phyloP scores from a whole-genome alignment of 116 monocot species.

The Dioscorea cayenensis region DNA sequence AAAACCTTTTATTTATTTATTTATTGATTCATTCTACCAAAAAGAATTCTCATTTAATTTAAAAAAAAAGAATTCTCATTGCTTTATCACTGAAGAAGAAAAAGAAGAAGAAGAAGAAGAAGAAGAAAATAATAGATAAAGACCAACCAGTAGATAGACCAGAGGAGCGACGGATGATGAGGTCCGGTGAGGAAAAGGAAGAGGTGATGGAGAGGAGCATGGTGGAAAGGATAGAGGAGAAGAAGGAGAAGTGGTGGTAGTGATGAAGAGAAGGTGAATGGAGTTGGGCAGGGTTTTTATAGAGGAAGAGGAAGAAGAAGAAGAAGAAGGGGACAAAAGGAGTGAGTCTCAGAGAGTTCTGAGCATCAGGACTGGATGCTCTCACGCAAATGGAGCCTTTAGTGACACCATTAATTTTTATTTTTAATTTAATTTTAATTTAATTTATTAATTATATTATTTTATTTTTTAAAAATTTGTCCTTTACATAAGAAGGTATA shows the following conservation, averaged over 20 bases:
- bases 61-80: background rate
- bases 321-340: background rate
- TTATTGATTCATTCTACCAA: no score
- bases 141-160: background rate
- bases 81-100: no score
- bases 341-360: background rate
- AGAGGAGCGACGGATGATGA: background rate
- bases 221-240: background rate
- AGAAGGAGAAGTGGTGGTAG: background rate
- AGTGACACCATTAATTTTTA: no score
- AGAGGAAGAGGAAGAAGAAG: background rate
- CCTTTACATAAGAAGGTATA: no score
- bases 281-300: background rate
- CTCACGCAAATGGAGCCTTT: no score
- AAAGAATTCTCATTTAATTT: no score
- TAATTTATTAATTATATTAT: no score
- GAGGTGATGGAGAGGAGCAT: background rate
- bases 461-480: no score
- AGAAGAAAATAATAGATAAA: background rate
- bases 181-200: background rate
- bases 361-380: no score
- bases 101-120: background rate
- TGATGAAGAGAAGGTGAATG: background rate
- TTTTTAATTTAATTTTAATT: no score
- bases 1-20: no score